Evolutionary conservation across 129 eudicot genomes (phyloP).

Genomic region (Logfia minima): DNA sequence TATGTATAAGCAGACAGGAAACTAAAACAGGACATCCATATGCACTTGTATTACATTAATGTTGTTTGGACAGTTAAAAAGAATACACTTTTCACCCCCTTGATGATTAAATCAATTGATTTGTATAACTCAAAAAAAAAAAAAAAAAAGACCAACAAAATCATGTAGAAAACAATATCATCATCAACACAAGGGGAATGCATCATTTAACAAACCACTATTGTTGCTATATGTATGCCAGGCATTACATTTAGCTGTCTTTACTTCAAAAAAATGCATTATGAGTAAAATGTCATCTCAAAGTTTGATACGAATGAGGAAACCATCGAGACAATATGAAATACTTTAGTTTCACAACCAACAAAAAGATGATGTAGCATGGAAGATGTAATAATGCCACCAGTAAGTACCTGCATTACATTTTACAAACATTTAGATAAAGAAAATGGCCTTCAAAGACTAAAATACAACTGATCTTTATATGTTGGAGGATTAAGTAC

Average conservation of each 20-base stretch:
- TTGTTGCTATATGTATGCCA: no score
- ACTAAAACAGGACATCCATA: no score
- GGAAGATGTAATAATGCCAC: conserved; percentile 72
- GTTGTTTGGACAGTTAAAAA: neutral
- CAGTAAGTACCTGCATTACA: conserved; percentile 36
- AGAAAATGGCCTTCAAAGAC: neutral
- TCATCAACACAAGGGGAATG: neutral
- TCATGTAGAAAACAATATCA: neutral
- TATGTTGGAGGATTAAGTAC: conserved; percentile 12
- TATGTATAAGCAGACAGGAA: no score
- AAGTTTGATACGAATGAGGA: conserved; percentile 47
- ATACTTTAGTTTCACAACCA: conserved; percentile 53
- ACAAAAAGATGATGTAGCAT: conserved; percentile 50
- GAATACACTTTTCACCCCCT: neutral
- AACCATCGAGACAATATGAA: conserved; percentile 55
- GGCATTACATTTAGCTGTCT: neutral
- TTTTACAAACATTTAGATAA: neutral
- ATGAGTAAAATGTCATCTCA: conserved; percentile 27
- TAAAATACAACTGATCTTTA: no score
- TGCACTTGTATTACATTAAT: no score
- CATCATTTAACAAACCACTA: neutral
- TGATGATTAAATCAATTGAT: neutral
- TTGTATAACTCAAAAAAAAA: neutral
- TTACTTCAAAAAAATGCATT: neutral
- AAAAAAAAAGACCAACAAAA: neutral